Base-by-base conservation (phyloP, 2,329 filamentous ascomycete genomes). In the Neofusicoccum ribis region DNA sequence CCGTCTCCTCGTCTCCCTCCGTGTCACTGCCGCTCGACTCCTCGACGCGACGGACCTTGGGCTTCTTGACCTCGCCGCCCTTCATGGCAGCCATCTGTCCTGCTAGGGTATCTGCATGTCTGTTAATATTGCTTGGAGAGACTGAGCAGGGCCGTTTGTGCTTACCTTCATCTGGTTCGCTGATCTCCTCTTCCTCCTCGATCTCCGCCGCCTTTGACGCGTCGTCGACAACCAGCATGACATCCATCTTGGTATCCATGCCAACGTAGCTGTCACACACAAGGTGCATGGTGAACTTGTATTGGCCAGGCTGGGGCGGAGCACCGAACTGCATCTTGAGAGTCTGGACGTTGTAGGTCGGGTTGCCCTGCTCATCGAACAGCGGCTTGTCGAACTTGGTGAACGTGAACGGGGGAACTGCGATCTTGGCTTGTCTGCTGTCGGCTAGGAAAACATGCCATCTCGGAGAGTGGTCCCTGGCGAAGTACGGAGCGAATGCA, bases 401-500 rank as follows among this genome's bases (percentile, higher is more conserved):
- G 79, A 99, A 98, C n/a, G 91, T 92, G 77, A 97, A 97, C 0
- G 96, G 95, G 2, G 94, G 94, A 2, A 99, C 95, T 17, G 94
- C 93, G 80, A 99, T 94, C 80, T 96, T 96, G 74, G 92, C 93
- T 76, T 96, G 91, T 80, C 96, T 96, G 72, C 89, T 91, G 77
- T 99, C 95, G 66, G 92, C 92, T 61, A 99, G 86, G 85, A 99
- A 98, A 52, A 97, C 87, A 73, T 97, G 89, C 94, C 94, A 99
- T 73, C 89, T 87, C 15, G 96, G 94, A 39, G 92, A 90, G 76
- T 96, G 90, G 72, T 97, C 92, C 67, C 92, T 91, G 36, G 93
- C 88, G 71, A 93, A 94, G 80, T 95, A 94, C 4, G 95, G 96
- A 8, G 95, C 93, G 72, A 93, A 90, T 12, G 91, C 90, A n/a